Conservation (phyloP, 345 rosid species). For the Combretum micranthum region DNA sequence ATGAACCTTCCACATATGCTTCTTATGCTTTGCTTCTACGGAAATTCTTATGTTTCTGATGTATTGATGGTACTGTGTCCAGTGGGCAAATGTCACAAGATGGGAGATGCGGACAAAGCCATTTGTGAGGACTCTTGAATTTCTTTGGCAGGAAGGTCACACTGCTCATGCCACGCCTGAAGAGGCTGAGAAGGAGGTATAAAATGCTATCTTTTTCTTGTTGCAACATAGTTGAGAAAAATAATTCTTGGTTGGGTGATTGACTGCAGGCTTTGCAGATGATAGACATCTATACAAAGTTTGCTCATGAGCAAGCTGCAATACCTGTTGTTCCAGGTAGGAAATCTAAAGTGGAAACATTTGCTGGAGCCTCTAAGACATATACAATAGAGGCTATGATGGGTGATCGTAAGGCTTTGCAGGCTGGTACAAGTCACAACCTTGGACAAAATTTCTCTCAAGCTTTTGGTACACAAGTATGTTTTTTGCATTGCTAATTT, state of each 20-base stretch:
- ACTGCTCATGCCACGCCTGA: conserved; percentile 84
- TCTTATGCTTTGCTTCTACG: neutral
- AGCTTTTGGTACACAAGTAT: conserved; percentile 84
- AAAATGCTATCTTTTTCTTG: conserved; percentile 8
- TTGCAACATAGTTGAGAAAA: conserved; percentile 2
- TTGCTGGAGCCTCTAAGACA: conserved; percentile 89
- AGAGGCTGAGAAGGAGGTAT: conserved; percentile 93
- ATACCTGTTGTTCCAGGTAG: conserved; percentile 91
- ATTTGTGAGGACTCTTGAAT: conserved; percentile 90
- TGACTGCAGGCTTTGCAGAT: conserved; percentile 73
- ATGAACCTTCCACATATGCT: neutral
- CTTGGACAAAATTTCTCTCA: conserved; percentile 89
- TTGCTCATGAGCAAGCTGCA: conserved; percentile 91
- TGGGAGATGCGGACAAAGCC: conserved; percentile 98
- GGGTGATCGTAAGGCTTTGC: conserved; percentile 94
- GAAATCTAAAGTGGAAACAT: conserved; percentile 78
- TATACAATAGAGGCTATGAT: conserved; percentile 99
- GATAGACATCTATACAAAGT: conserved; percentile 81
- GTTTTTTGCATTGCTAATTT: neutral
- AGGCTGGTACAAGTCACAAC: conserved; percentile 94
- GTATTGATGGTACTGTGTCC: conserved; percentile 4
- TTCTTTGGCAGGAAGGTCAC: conserved; percentile 98
- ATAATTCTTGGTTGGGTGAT: conserved; percentile 8
- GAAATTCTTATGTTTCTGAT: neutral
- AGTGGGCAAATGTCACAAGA: conserved; percentile 98